Conservation (phyloP, 352 stramenopile genomes). For the Pythium rishiriense region DNA sequence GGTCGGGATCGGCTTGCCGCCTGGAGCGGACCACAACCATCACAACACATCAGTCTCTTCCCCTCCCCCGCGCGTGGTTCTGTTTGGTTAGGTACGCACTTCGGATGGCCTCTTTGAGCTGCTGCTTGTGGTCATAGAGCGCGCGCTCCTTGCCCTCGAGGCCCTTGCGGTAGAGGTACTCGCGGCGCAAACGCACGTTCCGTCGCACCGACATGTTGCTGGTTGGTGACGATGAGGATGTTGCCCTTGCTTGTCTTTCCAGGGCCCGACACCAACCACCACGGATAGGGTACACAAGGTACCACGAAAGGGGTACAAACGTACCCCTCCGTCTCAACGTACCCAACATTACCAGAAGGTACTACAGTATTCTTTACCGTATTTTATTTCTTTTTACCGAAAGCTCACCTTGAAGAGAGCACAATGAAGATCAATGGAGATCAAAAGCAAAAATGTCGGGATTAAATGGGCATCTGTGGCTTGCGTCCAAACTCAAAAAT, state of each 20-base stretch:
- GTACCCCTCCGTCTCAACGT: not conserved
- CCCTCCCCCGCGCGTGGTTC: not conserved
- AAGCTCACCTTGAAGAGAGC: too few species aligned
- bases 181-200: conserved; percentile 97
- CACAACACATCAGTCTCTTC: not conserved
- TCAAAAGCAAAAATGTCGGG: too few species aligned
- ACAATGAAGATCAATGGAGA: not conserved
- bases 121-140: conserved; percentile 97
- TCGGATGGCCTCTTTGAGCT: conserved; percentile 93
- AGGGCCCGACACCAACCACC: conserved; percentile 21
- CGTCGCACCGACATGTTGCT: conserved; percentile 83
- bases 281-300: conserved; percentile 1
- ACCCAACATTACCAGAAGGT: not conserved
- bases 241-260: conserved; percentile 11
- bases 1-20: conserved; percentile 96
- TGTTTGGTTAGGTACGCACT: conserved; percentile 33
- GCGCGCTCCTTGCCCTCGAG: conserved; percentile 95
- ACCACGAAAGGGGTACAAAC: conserved; percentile 10
- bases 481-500: too few species aligned
- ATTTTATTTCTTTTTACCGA: too few species aligned
- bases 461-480: too few species aligned
- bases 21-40: conserved; percentile 4
- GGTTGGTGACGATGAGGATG: not conserved
- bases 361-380: not conserved
- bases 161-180: conserved; percentile 99